Conservation (phyloP, 23 red algal genomes). For the Cyanidiococcus yangmingshanensis region DNA sequence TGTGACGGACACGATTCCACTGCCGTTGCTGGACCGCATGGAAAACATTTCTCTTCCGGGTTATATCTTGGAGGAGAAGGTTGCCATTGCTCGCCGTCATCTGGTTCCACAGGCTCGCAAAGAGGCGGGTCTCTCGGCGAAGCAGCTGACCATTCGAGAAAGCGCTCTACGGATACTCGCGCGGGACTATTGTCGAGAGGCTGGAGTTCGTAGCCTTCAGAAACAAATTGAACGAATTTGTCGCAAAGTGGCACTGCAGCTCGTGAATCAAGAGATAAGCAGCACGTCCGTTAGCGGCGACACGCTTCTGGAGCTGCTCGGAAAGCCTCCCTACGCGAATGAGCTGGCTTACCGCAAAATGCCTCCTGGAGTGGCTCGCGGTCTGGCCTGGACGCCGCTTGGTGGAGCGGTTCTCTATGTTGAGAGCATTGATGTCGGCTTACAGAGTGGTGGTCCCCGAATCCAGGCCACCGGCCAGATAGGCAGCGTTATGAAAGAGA, state of each 20-base stretch:
- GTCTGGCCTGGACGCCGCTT: constrained; percentile 83
- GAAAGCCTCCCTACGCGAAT: constrained; percentile 59
- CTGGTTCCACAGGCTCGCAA: constrained; percentile 54
- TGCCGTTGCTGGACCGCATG: constrained; percentile 86
- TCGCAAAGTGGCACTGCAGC: constrained; percentile 53
- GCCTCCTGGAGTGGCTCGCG: constrained; percentile 67
- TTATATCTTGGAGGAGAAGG: constrained; percentile 92
- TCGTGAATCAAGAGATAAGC: constrained; percentile 1
- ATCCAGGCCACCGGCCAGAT: constrained; percentile 66
- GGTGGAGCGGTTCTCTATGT: constrained; percentile 81
- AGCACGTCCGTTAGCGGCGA: constrained; percentile 30
- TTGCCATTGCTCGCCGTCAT: constrained; percentile 72
- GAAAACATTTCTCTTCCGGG: constrained; percentile 78
- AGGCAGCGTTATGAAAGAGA: constrained; percentile 95
- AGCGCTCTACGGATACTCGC: constrained; percentile 49
- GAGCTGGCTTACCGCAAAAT: constrained; percentile 49
- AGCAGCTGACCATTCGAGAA: constrained; percentile 48
- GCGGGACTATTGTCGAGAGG: constrained; percentile 82
- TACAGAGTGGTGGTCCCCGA: constrained; percentile 10
- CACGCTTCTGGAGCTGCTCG: constrained; percentile 42
- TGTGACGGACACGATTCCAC: constrained; percentile 72
- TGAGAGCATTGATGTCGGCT: constrained; percentile 51
- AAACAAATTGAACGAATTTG: constrained; percentile 82
- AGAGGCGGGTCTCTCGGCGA: constrained; percentile 44
- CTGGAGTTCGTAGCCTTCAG: constrained; percentile 80